phyloP scores from a whole-genome alignment of 177 flowering plant genomes.

The Tripterygium wilfordii region DNA sequence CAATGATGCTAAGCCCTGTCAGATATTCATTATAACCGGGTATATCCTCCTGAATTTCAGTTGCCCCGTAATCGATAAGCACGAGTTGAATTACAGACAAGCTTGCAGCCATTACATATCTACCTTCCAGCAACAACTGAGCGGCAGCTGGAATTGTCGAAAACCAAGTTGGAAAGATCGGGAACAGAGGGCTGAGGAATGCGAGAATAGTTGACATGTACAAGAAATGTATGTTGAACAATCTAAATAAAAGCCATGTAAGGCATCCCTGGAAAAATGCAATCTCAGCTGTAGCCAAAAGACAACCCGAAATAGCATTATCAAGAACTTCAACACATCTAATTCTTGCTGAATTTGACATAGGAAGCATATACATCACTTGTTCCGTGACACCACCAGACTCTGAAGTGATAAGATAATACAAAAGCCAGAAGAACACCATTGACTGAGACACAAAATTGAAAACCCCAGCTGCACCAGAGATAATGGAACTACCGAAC shows the following conservation, averaged over 20 bases:
- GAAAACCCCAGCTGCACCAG: conserved; percentile 85
- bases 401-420: conserved; percentile 82
- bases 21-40: conserved; percentile 80
- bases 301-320: conserved; percentile 76
- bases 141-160: conserved; percentile 71
- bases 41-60: conserved; percentile 75
- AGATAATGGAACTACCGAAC: conserved; percentile 50
- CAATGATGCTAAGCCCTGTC: conserved; percentile 91
- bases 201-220: conserved; percentile 88
- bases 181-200: conserved; percentile 72
- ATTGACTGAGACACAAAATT: conserved; percentile 78
- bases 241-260: conserved; percentile 88
- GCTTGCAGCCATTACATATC: conserved; percentile 48
- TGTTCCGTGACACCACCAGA: conserved; percentile 97
- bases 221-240: conserved; percentile 72
- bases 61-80: conserved; percentile 71
- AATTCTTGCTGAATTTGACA: conserved; percentile 43
- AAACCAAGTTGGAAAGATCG: conserved; percentile 70
- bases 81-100: conserved; percentile 56
- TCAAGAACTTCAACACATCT: conserved; percentile 87
- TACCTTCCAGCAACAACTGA: conserved; percentile 65
- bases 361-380: conserved; percentile 73
- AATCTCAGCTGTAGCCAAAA: conserved; percentile 78
- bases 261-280: conserved; percentile 87
- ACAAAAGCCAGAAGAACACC: conserved; percentile 87